Percentiles rank a stretch among this genome's conserved stretches.
phyloP scores from a whole-genome alignment of 1,284 basidiomycete genomes.

The Agroathelia rolfsii region DNA sequence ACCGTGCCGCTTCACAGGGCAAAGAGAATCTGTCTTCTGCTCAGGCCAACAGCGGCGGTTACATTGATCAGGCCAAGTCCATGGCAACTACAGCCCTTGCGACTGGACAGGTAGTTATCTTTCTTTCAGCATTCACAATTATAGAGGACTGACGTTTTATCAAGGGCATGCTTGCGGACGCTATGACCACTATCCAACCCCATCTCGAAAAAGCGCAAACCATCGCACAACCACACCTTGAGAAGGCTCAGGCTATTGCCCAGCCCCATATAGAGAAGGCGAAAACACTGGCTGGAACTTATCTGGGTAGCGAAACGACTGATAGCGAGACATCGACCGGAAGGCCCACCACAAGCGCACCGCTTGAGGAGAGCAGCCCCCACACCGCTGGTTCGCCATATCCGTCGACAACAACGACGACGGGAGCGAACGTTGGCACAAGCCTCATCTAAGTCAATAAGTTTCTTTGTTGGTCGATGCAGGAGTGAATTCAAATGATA shows the following conservation, averaged over 20 bases:
- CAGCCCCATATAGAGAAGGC: conserved; percentile 28
- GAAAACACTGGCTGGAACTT: conserved; percentile 17
- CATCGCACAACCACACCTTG: conserved; percentile 19
- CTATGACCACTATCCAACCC: conserved; percentile 28
- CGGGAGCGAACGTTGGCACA: conserved; percentile 15
- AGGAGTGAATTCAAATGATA: no score
- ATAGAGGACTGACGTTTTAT: no score
- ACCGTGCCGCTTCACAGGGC: conserved; percentile 46
- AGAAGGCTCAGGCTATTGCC: conserved; percentile 15
- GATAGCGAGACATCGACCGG: conserved; percentile 17
- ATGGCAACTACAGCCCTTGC: conserved; percentile 33
- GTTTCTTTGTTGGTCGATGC: no score
- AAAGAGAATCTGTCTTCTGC: conserved; percentile 35
- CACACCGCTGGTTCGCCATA: conserved; percentile 28
- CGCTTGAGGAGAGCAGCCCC: conserved; percentile 32
- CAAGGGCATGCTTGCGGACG: conserved; percentile 29
- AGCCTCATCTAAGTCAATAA: conserved; percentile 11
- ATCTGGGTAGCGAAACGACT: conserved; percentile 13
- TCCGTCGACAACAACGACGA: conserved; percentile 18
- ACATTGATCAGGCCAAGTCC: conserved; percentile 43
- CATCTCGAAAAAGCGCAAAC: conserved; percentile 19
- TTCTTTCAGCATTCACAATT: neutral
- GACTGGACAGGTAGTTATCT: conserved; percentile 43
- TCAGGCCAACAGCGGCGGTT: conserved; percentile 31
- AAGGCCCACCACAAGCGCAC: conserved; percentile 29